Percentiles rank a stretch among this genome's conserved stretches.
Evolutionary conservation across 2,329 filamentous ascomycete genomes (phyloP).

Genomic region (Alternaria sp.): DNA sequence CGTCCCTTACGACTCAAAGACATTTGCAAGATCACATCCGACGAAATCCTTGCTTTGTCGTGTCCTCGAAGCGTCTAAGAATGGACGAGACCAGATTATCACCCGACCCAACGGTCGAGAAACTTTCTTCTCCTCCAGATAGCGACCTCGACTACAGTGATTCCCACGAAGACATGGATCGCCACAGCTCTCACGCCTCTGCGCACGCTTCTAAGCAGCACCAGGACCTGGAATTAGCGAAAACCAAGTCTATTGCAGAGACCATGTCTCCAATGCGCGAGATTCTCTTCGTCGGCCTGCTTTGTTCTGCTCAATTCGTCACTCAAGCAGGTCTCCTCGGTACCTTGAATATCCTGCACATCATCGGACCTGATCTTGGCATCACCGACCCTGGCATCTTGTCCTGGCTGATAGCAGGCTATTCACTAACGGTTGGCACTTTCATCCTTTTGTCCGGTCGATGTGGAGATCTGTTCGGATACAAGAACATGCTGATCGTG

Average conservation of each 20-base stretch:
- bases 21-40: too few relatives aligned
- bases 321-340: conserved; percentile 55
- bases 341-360: conserved; percentile 51
- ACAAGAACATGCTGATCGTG: conserved; percentile 59
- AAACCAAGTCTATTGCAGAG: conserved; percentile 32
- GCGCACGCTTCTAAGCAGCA: background rate
- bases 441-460: conserved; percentile 61
- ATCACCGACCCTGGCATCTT: conserved; percentile 52
- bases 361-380: conserved; percentile 54
- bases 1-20: background rate
- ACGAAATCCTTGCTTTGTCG: background rate
- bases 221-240: conserved; percentile 23
- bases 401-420: conserved; percentile 60
- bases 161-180: background rate
- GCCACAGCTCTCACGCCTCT: background rate
- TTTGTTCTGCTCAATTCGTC: conserved; percentile 41
- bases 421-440: conserved; percentile 59
- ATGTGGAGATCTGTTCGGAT: conserved; percentile 60
- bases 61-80: background rate
- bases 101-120: background rate
- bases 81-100: background rate
- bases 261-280: conserved; percentile 34
- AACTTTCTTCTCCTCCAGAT: background rate
- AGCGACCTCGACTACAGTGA: background rate
- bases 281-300: conserved; percentile 34